A percentile compares a stretch with the other conserved stretches of the same genome.
phyloP scores from a whole-genome alignment of 2,329 filamentous ascomycete genomes.

The Fusarium piperis region DNA sequence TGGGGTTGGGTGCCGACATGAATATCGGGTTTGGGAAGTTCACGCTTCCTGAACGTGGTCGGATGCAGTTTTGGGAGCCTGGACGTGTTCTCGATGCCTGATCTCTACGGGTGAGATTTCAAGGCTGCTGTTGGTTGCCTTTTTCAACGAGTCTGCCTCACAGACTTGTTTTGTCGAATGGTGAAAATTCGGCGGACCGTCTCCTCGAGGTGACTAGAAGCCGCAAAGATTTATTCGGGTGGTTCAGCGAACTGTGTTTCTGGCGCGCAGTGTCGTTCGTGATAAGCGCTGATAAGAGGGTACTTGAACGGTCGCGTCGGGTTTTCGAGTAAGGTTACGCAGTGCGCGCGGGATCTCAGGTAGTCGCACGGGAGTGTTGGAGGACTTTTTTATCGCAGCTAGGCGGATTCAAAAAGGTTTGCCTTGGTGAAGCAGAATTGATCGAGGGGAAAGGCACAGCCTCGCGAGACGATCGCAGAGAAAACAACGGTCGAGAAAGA shows the following conservation, averaged over 20 bases:
- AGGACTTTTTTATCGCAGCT: slow-evolving; percentile 17
- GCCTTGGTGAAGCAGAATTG: slow-evolving; percentile 1
- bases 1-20: slow-evolving; percentile 62
- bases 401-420: background rate
- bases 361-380: slow-evolving; percentile 4
- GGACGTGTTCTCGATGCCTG: slow-evolving; percentile 32
- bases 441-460: slow-evolving; percentile 23
- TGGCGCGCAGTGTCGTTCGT: slow-evolving; percentile 17
- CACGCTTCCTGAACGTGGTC: slow-evolving; percentile 23
- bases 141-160: slow-evolving; percentile 11
- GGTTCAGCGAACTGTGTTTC: background rate
- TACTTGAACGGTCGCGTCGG: slow-evolving; percentile 9
- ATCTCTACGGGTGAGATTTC: slow-evolving; percentile 23
- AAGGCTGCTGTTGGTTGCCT: slow-evolving; percentile 20
- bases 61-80: slow-evolving; percentile 8
- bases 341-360: background rate
- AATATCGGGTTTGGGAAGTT: slow-evolving; percentile 5
- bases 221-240: background rate
- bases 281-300: slow-evolving; percentile 15
- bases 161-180: slow-evolving; percentile 7
- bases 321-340: background rate
- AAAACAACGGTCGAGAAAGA: background rate
- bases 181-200: background rate
- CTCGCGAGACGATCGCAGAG: slow-evolving; percentile 7
- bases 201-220: background rate